phyloP scores from a whole-genome alignment of 345 rosid genomes.

The Citrus sp. region DNA sequence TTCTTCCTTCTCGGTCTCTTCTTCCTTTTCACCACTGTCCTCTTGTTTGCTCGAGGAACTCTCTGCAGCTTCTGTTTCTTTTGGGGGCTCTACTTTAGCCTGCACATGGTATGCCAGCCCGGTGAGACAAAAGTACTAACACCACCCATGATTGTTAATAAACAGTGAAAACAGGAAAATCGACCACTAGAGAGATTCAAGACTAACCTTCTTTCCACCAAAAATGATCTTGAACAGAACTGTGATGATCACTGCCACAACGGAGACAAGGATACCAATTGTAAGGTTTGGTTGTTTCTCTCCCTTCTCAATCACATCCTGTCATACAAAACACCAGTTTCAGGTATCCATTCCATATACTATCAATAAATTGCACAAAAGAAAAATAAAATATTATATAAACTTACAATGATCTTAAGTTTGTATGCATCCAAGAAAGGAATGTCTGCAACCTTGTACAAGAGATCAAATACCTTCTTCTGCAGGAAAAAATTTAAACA shows the following conservation, averaged over 20 bases:
- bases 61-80: slow-evolving; percentile 40
- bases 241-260: slow-evolving; percentile 27
- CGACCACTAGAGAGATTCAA: background rate
- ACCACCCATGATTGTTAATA: background rate
- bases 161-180: background rate
- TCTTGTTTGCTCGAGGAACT: slow-evolving; percentile 37
- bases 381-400: background rate
- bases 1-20: slow-evolving; percentile 46
- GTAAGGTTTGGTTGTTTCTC: slow-evolving; percentile 50
- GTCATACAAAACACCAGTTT: background rate
- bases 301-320: slow-evolving; percentile 71
- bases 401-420: slow-evolving; percentile 55
- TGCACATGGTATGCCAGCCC: slow-evolving; percentile 6
- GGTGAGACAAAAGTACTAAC: too few species aligned
- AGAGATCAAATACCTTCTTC: slow-evolving; percentile 59
- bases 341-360: background rate
- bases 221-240: slow-evolving; percentile 31
- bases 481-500: slow-evolving; percentile 23
- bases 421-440: slow-evolving; percentile 64
- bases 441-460: slow-evolving; percentile 71
- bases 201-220: slow-evolving; percentile 67
- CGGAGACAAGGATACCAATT: slow-evolving; percentile 33
- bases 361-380: background rate
- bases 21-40: slow-evolving; percentile 36
- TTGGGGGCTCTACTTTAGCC: slow-evolving; percentile 40